Base-by-base conservation (phyloP, 148 eudicot species). In the Nepenthes mirabilis region DNA sequence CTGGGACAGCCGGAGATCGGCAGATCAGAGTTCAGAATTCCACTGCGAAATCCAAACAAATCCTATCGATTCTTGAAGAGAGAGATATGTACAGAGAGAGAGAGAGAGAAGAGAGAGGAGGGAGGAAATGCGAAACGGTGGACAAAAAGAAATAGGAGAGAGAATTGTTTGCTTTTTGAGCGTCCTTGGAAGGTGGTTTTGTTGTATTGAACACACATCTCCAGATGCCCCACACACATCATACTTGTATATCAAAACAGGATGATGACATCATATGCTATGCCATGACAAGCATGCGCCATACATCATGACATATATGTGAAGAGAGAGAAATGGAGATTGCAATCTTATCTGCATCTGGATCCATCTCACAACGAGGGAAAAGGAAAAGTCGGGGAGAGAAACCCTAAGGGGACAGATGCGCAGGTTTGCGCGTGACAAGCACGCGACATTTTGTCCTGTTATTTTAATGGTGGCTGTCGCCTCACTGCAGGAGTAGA, bases 161-260 rank as follows among this genome's bases (percentile, higher is more conserved):
- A 67, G 53, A 33, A 11, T 36, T 4, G 33, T 35, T 56, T 56
- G 1, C 4, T 34, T 56, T 37, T 14, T 58, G 36, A 68, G 71
- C 23, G 68, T 23, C 62, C 68, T 74, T 74, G 74, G 70, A 74
- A 74, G 78, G 78, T 71, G 69, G 69, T 68, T 75, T 71, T 68
- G 72, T 74, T 68, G 59, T 71, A 62, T 75, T 71, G 59, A 71
- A 45, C 62, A 76, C 80, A 71, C 79, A 76, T 71, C 73, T 76
- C 72, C 75, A 72, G 68, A 73, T 64, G n/a, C 10, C 35, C 65
- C 10, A 40, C 45, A 23, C 45, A 1, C 45, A 40, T 40, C 45
- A 40, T 40, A 40, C 8, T 40, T 40, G 8, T 40, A 40, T 40
- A 40, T 40, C 23, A 0, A 23, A 23, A 23, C 45, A 40, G 4